Conservation (phyloP, 306 rosid species). For the Fragaria ananassa region DNA sequence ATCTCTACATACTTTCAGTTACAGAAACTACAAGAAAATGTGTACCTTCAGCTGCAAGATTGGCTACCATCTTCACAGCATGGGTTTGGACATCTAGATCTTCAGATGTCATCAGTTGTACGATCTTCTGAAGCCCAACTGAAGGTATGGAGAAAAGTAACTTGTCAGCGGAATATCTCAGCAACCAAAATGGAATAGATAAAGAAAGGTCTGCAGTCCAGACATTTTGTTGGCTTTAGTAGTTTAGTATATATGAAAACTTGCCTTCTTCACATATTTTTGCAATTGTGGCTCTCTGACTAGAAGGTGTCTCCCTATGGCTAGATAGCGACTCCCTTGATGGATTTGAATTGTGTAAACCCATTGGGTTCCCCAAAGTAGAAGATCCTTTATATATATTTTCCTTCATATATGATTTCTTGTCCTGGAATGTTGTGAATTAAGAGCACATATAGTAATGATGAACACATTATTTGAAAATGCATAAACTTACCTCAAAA, state of each 20-base stretch:
- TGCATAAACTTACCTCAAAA: constrained; percentile 37
- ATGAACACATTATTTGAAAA: background rate
- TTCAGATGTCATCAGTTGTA: constrained; percentile 56
- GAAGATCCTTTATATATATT: constrained; percentile 29
- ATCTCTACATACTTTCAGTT: constrained; percentile 1
- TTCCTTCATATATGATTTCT: constrained; percentile 42
- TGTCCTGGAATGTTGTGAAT: constrained; percentile 32
- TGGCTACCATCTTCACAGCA: constrained; percentile 74
- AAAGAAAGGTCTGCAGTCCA: constrained; percentile 1
- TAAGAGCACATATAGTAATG: background rate
- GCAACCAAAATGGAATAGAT: constrained; percentile 6
- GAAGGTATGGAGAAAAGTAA: constrained; percentile 26
- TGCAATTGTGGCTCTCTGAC: constrained; percentile 63
- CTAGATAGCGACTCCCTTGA: constrained; percentile 41
- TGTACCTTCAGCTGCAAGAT: constrained; percentile 80
- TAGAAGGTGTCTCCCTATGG: constrained; percentile 48
- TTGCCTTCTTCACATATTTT: constrained; percentile 70
- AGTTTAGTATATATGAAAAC: constrained; percentile 15
- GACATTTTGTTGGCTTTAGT: background rate
- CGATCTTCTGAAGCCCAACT: constrained; percentile 65
- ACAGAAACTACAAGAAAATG: constrained; percentile 11
- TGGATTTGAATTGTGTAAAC: constrained; percentile 31
- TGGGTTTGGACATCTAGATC: constrained; percentile 58
- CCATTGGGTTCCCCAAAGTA: constrained; percentile 32
- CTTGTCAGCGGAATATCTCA: constrained; percentile 17